Conservation (phyloP, 805 yeast species). For the Naumovozyma baii region DNA sequence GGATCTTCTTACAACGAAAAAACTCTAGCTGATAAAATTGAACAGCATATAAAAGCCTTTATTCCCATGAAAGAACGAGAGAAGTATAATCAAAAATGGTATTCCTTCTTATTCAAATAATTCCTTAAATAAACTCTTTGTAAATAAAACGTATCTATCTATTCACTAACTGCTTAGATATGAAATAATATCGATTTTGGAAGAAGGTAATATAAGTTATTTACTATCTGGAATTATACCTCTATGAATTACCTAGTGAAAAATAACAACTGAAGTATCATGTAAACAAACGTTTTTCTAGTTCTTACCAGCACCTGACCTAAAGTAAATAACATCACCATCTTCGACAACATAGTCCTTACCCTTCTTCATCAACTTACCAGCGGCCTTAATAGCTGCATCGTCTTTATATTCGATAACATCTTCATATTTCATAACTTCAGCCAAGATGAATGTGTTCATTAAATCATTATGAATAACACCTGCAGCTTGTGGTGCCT, state of each 20-base stretch:
- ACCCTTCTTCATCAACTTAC: slow-evolving; percentile 86
- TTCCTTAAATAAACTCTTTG: no score
- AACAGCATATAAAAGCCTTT: slow-evolving; percentile 67
- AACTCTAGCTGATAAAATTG: slow-evolving; percentile 67
- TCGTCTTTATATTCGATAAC: slow-evolving; percentile 73
- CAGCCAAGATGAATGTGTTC: slow-evolving; percentile 90
- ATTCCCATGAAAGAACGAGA: slow-evolving; percentile 66
- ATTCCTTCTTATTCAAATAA: slow-evolving; percentile 31
- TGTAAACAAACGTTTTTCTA: no score
- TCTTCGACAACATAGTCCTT: slow-evolving; percentile 92
- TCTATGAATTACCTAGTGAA: no score
- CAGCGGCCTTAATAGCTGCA: slow-evolving; percentile 70
- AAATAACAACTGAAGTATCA: no score
- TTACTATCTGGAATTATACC: background rate
- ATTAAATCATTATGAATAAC: slow-evolving; percentile 93
- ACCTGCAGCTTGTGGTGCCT: slow-evolving; percentile 99
- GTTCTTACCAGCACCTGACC: slow-evolving; percentile 89
- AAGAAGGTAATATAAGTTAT: no score
- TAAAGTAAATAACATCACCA: slow-evolving; percentile 84
- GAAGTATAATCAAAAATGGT: slow-evolving; percentile 49
- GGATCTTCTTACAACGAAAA: slow-evolving; percentile 82
- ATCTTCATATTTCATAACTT: slow-evolving; percentile 79
- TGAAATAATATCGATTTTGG: no score
- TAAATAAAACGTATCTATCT: no score
- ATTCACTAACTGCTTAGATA: no score